Base-by-base conservation (phyloP, 2,329 filamentous ascomycete genomes). In the Diaporthe nobilis region DNA sequence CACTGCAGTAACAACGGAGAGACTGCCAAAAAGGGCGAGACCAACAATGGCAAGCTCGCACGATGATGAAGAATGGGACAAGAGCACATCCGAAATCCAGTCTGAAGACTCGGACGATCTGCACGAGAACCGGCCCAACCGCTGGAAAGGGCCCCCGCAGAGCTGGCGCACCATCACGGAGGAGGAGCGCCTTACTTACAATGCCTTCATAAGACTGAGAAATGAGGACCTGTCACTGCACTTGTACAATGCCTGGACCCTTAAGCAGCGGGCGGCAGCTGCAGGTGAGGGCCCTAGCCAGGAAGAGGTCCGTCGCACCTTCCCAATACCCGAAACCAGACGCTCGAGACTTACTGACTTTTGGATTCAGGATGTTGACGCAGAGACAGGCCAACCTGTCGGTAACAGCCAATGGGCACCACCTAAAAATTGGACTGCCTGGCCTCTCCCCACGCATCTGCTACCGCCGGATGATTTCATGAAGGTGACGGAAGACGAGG, bases 381-480 rank as follows among this genome's bases (percentile, higher is more conserved):
- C 73, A n/a, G 77, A 71, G 42, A 83, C 81, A 2, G 81, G 81
- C 3, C 76, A 78, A 20, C 76, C 72, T 25, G 37, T 81, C 73
- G 72, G 81, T 79, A 60, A 81, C 39, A 78, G 84, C 60, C 55
- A 57, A 34, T 92, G 90, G 88, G 83, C 82, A 6, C 90, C 90
- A 2, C 87, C 90, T 0, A 90, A 89, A 75, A 78, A 82, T 6
- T 98, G 96, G 96, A 94, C 94, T 25, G 94, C 95, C 0, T 98
- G 96, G 96, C 96, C 96, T 6, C 83, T 97, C 80, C 87, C 88
- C 28, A 86, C 90, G 6, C 84, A 87, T 10, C 85, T 88, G 37
- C 91, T 97, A 10, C 94, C 94, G 2, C 85, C 86, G 22, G 86
- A 87, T 20, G 85, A 86, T 28, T 89, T 94, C 77, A 82, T 86